Evolutionary conservation across 495 filamentous ascomycete genomes (phyloP), one percentile per base, ranked within the genome.

Genomic region (Neurospora sp.): DNA sequence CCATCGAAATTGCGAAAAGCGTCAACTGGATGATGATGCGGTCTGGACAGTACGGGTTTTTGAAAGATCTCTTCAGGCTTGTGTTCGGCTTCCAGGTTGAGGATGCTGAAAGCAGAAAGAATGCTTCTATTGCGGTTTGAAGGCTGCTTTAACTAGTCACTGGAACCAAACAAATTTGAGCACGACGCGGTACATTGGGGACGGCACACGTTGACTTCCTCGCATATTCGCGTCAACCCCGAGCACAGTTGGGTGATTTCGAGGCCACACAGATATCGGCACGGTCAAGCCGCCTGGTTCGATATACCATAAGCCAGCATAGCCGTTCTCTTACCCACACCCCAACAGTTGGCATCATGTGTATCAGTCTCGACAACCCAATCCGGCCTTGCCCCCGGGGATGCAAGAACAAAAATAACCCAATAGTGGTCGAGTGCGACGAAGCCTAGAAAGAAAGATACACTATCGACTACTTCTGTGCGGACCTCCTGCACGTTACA

Each of bases 31-130:
- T 96, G 89, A 85, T 87, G 66, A 70, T 79, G 35, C 78, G 80
- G 20, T 82, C 83, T 0, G 72, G 74, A 40, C 87, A 89, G 72
- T 92, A 94, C 79, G 83, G 83, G 22, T 97, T 93, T 87, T 81
- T 97, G 74, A 85, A 87, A 31, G 94, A 97, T 79, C 82, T 97
- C 11, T 97, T 90, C 82, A 86, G 89, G 68, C 83, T 94, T n/a
- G 93, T 97, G 3, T 94, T 95, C 81, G 93, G 94, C 0, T 93
- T 93, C 78, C 88, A 91, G 71, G 77, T 91, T 37, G 92, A 96
- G 73, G 94, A 96, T 74, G 90, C 88, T 1, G 88, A 89, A 69
- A 77, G 80, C 20, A 81, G 87, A 66, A 87, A 87, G 75, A 83
- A 83, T 39, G 81, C 86, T 3, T 83, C 80, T 9, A 86, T 91